Evolutionary conservation across 345 rosid genomes (phyloP), one percentile per base, ranked within the genome.

Genomic region (Moricandia moricandioides): DNA sequence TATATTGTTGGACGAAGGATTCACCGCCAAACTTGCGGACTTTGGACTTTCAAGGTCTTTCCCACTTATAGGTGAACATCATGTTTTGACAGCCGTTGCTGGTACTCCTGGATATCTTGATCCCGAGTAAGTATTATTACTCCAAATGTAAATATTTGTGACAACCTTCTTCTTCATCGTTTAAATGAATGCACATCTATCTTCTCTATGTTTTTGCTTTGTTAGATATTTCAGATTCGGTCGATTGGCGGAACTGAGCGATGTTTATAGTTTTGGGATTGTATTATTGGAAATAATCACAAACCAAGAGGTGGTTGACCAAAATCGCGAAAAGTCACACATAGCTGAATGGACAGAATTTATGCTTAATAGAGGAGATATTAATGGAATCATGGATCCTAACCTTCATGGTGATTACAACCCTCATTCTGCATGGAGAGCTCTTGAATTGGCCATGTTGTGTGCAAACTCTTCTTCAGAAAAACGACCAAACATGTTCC

Each of bases 211-310:
- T 57, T 43, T 12, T 43, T 29, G 31, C 2, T 21, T 13, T 26
- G 34, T 34, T 35, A 84, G 82, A 65, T 71, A 47, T 24, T 69
- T 55, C 13, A 26, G 13, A n/a, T 79, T 80, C 1, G 40, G 68
- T 68, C 74, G 76, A 56, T 40, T 87, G 9, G 67, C 78, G 1
- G 75, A 78, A 74, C 82, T 76, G 67, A 87, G 84, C 13, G 88
- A 86, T 68, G 82, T 88, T 2, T 88, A 83, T 45, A 83, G 85
- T 56, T 87, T 82, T 16, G 84, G 89, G 8, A 75, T 87, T 21
- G 70, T 85, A n/a, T 71, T 87, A 0, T 30, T 87, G 17, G 86
- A 85, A 83, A 64, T 85, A 13, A 78, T 85, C 27, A 87, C 86
- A 6, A 82, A 87, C 54, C 75, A 63, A 57, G 75, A 73, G 0